These are phyloP conservation scores for Fusarium avenaceum DNA, from an alignment of 2,329 filamentous ascomycete species.

Conservation along the genomic window DNA sequence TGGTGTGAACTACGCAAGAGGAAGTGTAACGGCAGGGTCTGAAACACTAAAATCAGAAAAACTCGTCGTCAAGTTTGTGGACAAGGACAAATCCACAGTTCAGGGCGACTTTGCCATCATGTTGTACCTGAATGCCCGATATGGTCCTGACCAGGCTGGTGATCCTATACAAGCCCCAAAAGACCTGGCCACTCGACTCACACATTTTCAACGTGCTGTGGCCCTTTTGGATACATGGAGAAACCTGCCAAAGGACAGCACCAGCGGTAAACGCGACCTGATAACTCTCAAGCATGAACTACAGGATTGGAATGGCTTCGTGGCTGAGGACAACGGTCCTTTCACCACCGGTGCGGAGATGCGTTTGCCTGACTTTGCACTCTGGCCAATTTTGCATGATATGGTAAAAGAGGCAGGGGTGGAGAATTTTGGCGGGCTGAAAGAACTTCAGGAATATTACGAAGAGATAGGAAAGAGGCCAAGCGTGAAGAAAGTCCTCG, in stretches of 20 bases:
- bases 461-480: conserved; percentile 45
- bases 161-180: conserved; percentile 42
- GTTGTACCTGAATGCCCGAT: conserved; percentile 71
- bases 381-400: conserved; percentile 68
- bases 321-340: conserved; percentile 48
- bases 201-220: conserved; percentile 58
- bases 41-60: conserved; percentile 14
- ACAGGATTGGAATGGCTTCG: conserved; percentile 58
- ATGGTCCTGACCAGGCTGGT: conserved; percentile 54
- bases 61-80: conserved; percentile 63
- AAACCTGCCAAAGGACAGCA: conserved; percentile 15
- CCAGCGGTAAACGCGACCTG: conserved; percentile 21
- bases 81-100: conserved; percentile 67
- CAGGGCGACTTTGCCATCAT: conserved; percentile 67
- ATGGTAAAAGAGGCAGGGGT: conserved; percentile 55
- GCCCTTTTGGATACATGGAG: conserved; percentile 57
- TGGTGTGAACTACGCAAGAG: conserved; percentile 62
- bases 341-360: conserved; percentile 62
- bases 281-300: conserved; percentile 54
- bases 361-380: conserved; percentile 67
- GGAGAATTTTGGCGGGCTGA: conserved; percentile 50
- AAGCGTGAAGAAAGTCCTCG: conserved; percentile 44
- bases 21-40: conserved; percentile 54
- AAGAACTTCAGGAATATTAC: conserved; percentile 57
- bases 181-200: conserved; percentile 56